Evolutionary conservation across 2,329 filamentous ascomycete species (phyloP), one percentile per base, ranked within the genome.

Genomic region (Huntiella savannae): DNA sequence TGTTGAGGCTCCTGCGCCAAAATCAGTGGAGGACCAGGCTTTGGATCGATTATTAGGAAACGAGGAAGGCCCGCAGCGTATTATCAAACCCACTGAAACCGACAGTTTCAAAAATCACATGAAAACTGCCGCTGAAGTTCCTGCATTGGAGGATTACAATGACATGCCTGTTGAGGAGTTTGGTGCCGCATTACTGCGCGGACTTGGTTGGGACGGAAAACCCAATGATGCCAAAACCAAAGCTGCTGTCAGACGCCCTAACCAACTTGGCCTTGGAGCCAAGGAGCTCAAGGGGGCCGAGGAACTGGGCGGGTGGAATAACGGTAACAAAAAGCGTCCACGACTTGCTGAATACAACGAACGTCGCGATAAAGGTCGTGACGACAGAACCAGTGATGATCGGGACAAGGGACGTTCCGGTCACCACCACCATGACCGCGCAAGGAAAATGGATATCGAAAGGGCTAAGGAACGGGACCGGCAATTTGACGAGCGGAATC

Each of bases 91-190:
- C 11, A 69, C 68, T n/a, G 79, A 82, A 53, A 66, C 72, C 52
- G 78, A 81, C 49, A 77, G 76, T 2, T 87, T 85, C 55, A 67
- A 68, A 32, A 70, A 73, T 19, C 83, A 88, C 58, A 71, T 87
- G 28, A 68, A 72, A 10, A 65, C 72, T 19, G 79, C 85, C 1
- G 86, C 85, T 1, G 81, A 85, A 16, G 69, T 75, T 28, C 79
- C 85, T 3, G 82, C 77, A 0, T 65, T 93, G 13, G 82, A 83
- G 33, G 84, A 91, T 55, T 96, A 96, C 62, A 79, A 82, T 49
- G 77, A 80, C 10, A 80, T 94, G 51, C 88, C 91, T 0, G 85
- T 96, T 12, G 88, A 95, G 54, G 86, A 95, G 55, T 98, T 96
- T 53, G 91, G 91, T 5, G 82, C 86, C 13, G 86, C 87, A 0